Percentiles rank a stretch among this genome's conserved stretches.
phyloP scores from a whole-genome alignment of 805 yeast species.

The Candida dajiaensis region DNA sequence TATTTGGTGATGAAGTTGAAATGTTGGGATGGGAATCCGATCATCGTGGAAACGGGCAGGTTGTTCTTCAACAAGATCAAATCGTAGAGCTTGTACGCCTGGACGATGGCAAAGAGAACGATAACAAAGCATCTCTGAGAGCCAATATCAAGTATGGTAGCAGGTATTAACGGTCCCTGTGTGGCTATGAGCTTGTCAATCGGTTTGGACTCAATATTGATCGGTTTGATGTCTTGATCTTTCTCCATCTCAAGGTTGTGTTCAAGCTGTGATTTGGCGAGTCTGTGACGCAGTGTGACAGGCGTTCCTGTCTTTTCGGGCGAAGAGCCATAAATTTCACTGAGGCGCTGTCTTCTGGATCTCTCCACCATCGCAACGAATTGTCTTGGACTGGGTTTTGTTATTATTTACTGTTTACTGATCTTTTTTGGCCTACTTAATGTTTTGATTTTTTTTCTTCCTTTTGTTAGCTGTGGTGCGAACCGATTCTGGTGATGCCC shows the following conservation, averaged over 20 bases:
- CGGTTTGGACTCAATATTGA: neutral
- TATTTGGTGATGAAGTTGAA: conserved; percentile 65
- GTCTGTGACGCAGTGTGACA: conserved; percentile 11
- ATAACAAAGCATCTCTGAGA: conserved; percentile 67
- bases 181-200: neutral
- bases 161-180: conserved; percentile 49
- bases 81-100: conserved; percentile 81
- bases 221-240: neutral
- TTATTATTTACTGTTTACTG: neutral
- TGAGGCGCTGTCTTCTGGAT: conserved; percentile 25
- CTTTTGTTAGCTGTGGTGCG: neutral
- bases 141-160: conserved; percentile 59
- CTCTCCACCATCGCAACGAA: conserved; percentile 20
- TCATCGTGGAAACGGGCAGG: conserved; percentile 24
- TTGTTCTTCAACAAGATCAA: conserved; percentile 51
- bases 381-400: neutral
- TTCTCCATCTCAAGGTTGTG: conserved; percentile 4
- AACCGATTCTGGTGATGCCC: neutral
- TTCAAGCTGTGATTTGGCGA: conserved; percentile 12
- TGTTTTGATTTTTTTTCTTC: neutral
- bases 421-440: neutral
- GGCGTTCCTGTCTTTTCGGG: conserved; percentile 8
- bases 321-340: conserved; percentile 20
- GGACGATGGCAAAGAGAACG: conserved; percentile 68
- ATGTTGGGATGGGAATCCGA: conserved; percentile 39